A percentile compares a stretch with the other conserved stretches of the same genome.
Evolutionary conservation across 1,284 basidiomycete species (phyloP).

Genomic region (Puccinia triticina): DNA sequence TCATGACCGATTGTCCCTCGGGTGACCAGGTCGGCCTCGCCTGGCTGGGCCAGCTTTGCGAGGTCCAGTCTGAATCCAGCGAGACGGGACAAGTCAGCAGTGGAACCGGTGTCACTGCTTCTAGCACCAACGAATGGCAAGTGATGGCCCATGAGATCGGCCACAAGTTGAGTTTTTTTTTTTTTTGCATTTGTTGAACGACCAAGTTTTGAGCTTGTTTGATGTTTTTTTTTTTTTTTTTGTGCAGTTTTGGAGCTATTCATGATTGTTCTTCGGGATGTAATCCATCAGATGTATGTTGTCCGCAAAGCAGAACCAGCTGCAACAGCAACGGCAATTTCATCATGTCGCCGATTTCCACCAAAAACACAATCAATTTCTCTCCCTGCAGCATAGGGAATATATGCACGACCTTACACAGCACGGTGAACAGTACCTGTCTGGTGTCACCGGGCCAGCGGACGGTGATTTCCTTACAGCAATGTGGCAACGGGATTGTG

Average conservation of each 20-base stretch:
- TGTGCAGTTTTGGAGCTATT: constrained; percentile 65
- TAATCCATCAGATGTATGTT: constrained; percentile 68
- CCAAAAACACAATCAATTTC: constrained; percentile 70
- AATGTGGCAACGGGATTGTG: constrained; percentile 80
- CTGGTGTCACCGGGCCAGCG: constrained; percentile 52
- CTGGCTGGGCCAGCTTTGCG: constrained; percentile 78
- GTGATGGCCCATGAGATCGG: constrained; percentile 83
- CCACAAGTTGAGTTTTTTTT: constrained; percentile 56
- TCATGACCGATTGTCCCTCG: constrained; percentile 81
- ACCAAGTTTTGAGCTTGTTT: not conserved
- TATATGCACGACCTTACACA: constrained; percentile 66
- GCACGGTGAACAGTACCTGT: constrained; percentile 60
- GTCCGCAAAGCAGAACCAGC: constrained; percentile 68
- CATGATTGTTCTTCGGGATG: constrained; percentile 69
- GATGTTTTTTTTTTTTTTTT: not conserved
- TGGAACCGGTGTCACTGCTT: constrained; percentile 81
- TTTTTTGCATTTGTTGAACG: not conserved
- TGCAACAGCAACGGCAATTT: constrained; percentile 68
- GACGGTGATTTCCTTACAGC: constrained; percentile 66
- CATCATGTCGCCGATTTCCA: constrained; percentile 66
- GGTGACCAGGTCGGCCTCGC: constrained; percentile 78
- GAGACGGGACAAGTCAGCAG: constrained; percentile 54
- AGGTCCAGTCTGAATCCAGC: constrained; percentile 28
- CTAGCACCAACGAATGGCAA: constrained; percentile 69
- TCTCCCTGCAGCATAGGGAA: constrained; percentile 82